Percentiles rank a stretch among this genome's conserved stretches.
These are phyloP conservation scores for Penicillium coprophilum DNA, from an alignment of 495 filamentous ascomycete genomes.

Conservation along the genomic window DNA sequence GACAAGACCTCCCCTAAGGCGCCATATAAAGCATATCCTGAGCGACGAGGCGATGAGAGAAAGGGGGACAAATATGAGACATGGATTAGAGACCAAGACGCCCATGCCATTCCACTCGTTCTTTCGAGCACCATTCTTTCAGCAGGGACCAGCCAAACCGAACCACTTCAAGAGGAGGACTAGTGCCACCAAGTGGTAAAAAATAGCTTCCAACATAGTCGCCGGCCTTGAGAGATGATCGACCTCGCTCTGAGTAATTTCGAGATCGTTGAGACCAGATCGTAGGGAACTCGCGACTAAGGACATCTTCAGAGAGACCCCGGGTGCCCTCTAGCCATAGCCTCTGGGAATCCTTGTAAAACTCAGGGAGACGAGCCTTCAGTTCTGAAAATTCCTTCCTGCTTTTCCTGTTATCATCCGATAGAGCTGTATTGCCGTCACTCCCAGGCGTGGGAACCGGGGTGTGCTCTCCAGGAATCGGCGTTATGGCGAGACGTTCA, in stretches of 20 bases:
- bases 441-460: conserved; percentile 41
- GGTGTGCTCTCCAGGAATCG: conserved; percentile 42
- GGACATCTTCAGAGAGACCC: conserved; percentile 43
- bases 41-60: not conserved
- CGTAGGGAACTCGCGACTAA: conserved; percentile 43
- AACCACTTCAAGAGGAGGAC: conserved; percentile 47
- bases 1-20: not conserved
- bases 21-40: not conserved
- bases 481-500: conserved; percentile 43
- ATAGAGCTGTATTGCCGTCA: conserved; percentile 33
- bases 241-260: conserved; percentile 41
- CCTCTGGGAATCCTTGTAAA: conserved; percentile 41
- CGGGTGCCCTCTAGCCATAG: conserved; percentile 49
- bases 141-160: conserved; percentile 46
- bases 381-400: conserved; percentile 43
- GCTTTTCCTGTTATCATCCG: conserved; percentile 38
- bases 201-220: conserved; percentile 46
- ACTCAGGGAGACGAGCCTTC: conserved; percentile 42
- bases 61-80: conserved; percentile 1
- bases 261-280: conserved; percentile 47
- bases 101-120: conserved; percentile 44
- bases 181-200: conserved; percentile 43
- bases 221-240: conserved; percentile 31
- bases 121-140: conserved; percentile 47
- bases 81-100: conserved; percentile 32